phyloP scores from a whole-genome alignment of 2,329 filamentous ascomycete species.

The Cercospora beticola region DNA sequence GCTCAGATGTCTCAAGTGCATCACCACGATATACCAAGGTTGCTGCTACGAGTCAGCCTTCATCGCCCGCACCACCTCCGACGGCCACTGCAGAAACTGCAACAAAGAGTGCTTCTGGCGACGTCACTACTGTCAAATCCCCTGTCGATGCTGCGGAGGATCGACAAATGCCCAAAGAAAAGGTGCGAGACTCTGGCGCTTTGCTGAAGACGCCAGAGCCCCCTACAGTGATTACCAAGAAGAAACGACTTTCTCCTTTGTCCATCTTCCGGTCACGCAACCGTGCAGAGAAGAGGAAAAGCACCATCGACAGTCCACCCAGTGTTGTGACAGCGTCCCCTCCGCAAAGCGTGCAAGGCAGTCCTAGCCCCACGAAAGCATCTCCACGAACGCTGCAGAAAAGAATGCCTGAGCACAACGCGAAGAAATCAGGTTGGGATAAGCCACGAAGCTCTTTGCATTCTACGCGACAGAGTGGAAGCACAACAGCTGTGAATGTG shows the following conservation, averaged over 20 bases:
- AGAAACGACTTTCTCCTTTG: constrained; percentile 17
- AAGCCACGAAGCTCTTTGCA: constrained; percentile 19
- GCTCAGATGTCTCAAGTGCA: constrained; percentile 33
- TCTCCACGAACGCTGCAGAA: constrained; percentile 35
- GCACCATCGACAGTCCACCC: background rate
- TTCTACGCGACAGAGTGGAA: background rate
- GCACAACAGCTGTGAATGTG: background rate
- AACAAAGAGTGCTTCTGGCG: background rate
- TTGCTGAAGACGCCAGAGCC: background rate
- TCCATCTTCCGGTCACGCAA: constrained; percentile 16
- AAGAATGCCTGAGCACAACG: constrained; percentile 30
- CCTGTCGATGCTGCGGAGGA: background rate
- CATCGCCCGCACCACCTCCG: background rate
- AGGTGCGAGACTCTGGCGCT: background rate
- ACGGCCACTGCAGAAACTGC: background rate
- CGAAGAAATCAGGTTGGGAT: constrained; percentile 21
- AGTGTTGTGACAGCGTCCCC: background rate
- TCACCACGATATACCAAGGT: background rate
- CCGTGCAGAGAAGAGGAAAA: constrained; percentile 6
- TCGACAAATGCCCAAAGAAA: background rate
- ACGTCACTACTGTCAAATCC: background rate
- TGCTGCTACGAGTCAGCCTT: background rate
- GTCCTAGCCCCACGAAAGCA: background rate
- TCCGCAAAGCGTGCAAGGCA: background rate
- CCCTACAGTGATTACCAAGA: background rate